Base-by-base conservation (phyloP, 2,329 filamentous ascomycete genomes). In the Fusarium ramigenum region DNA sequence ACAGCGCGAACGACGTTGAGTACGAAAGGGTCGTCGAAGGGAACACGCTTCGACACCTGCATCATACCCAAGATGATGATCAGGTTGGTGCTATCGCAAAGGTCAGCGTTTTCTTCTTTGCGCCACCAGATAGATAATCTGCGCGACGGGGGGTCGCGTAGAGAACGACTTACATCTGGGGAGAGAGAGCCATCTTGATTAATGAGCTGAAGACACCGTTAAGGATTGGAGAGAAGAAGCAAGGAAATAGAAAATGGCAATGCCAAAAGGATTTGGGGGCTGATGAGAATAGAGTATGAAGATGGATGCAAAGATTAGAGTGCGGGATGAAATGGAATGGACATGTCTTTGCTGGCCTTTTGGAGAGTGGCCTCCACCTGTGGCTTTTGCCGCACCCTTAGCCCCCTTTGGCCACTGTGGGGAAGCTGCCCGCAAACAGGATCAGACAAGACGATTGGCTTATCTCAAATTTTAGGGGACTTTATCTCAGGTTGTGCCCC, bases 61-160 rank as follows among this genome's bases (percentile, higher is more conserved):
- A 98, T 98, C 93, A 98, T 97, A 82, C 93, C 93, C 78, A 97
- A 90, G 86, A 97, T 95, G 91, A 97, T 95, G 87, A 94, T 88
- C 83, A 97, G 89, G 89, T 97, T 97, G 83, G 93, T 94, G 80
- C 95, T 97, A 84, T 77, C 60, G 61, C 59, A 39, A 43, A 53
- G 43, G 60, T 81, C 74, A 81, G 79, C 62, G 70, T 69, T 60
- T 36, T 60, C 32, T 28, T 71, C 37, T 36, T 53, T 72, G 72
- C 75, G 75, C 72, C 63, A 49, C 50, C 34, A 44, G 54, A 44
- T 39, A 47, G 47, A 47, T 25, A 46, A 69, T 63, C 75, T 70
- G 69, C 49, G 61, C 60, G 62, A 60, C 28, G 23, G 40, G 40
- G 21, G 53, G 64, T 66, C 57, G 60, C 61, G 25, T 43, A 54